A percentile compares a stretch with the other conserved stretches of the same genome.
These are phyloP conservation scores for Podosphaera xanthii DNA, from an alignment of 2,329 filamentous ascomycete species.

Conservation along the genomic window DNA sequence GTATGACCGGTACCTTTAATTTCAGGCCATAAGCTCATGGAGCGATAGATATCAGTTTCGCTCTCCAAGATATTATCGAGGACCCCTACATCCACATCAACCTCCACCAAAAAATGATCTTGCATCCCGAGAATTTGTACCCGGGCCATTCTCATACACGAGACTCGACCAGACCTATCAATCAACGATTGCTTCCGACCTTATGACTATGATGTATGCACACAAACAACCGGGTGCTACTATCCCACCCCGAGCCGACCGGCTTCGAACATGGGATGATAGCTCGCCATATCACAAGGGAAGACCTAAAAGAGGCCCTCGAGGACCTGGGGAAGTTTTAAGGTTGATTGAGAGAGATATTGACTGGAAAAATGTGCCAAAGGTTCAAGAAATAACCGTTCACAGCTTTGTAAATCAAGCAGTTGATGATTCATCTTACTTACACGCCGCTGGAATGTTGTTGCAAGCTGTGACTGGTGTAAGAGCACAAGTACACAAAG, in stretches of 20 bases:
- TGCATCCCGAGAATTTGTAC: conserved; percentile 65
- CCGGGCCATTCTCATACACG: conserved; percentile 74
- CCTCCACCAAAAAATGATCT: conserved; percentile 72
- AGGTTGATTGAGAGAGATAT: conserved; percentile 50
- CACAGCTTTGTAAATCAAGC: conserved; percentile 51
- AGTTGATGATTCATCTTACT: conserved; percentile 43
- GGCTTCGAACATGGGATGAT: conserved; percentile 68
- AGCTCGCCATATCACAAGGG: conserved; percentile 90
- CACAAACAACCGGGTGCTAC: conserved; percentile 61
- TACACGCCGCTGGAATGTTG: conserved; percentile 67
- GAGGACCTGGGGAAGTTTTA: conserved; percentile 47
- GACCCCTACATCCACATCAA: conserved; percentile 80
- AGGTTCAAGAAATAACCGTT: conserved; percentile 58
- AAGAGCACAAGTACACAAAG: conserved; percentile 44
- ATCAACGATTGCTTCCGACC: conserved; percentile 63
- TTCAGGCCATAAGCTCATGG: conserved; percentile 4
- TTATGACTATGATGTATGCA: conserved; percentile 71
- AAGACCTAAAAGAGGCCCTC: conserved; percentile 59
- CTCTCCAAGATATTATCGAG: conserved; percentile 82
- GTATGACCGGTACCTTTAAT: conserved; percentile 11
- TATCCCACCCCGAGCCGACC: conserved; percentile 32
- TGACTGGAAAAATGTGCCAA: conserved; percentile 66
- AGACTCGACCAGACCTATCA: conserved; percentile 80
- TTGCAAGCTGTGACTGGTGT: conserved; percentile 70
- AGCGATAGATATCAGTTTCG: conserved; percentile 68